Percentiles rank a stretch among this genome's conserved stretches.
These are phyloP conservation scores for Torulaspora delbrueckii DNA, from an alignment of 805 yeast species.

Conservation along the genomic window DNA sequence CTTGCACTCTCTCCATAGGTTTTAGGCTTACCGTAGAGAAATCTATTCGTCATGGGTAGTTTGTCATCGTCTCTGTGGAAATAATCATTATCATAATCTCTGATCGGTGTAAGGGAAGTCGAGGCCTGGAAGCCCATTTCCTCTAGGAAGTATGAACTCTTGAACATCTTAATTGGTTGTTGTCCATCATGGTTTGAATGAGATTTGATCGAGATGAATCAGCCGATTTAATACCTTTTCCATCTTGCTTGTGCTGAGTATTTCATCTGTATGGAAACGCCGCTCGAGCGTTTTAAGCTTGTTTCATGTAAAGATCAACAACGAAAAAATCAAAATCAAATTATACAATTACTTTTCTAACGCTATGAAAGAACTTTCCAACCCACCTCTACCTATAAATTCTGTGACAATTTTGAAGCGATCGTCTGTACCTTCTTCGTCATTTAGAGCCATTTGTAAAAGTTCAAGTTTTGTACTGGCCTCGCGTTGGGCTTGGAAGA, in stretches of 20 bases:
- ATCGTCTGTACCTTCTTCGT: conserved; percentile 45
- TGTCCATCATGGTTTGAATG: background rate
- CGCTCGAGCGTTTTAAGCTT: background rate
- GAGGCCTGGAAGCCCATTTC: conserved; percentile 25
- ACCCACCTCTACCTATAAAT: conserved; percentile 82
- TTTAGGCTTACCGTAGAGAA: conserved; percentile 4
- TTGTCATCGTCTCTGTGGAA: conserved; percentile 27
- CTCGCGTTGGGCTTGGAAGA: conserved; percentile 56
- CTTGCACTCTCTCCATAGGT: background rate
- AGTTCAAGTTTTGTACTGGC: conserved; percentile 58
- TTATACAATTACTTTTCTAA: conserved; percentile 4
- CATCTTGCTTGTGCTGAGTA: background rate
- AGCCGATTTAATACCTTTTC: background rate
- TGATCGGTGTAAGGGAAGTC: conserved; percentile 31
- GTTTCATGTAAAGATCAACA: conserved; percentile 11
- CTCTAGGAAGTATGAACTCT: conserved; percentile 23
- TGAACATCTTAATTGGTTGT: conserved; percentile 22
- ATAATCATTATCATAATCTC: conserved; percentile 30
- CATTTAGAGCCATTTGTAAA: conserved; percentile 53
- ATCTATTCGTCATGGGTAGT: conserved; percentile 15
- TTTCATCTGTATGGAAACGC: background rate
- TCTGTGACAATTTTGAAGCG: conserved; percentile 73
- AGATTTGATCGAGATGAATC: background rate
- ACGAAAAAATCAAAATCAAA: background rate
- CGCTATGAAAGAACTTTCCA: conserved; percentile 42